Base-by-base conservation (phyloP, 805 yeast genomes). In the Hanseniaspora meyeri region DNA sequence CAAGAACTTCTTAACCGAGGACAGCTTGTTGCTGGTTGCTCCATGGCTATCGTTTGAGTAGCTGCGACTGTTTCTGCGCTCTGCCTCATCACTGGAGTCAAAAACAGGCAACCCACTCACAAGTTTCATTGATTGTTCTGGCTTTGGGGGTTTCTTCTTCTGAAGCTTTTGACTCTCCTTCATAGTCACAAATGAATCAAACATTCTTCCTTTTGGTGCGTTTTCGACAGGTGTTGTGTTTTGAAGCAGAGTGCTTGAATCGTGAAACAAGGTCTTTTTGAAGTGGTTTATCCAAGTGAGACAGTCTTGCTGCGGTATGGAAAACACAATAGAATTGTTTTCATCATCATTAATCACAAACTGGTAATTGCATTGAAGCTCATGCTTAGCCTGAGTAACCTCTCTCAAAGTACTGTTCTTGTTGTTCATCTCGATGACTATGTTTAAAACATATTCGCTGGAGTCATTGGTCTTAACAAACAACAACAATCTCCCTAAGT, bases 401-500 rank as follows among this genome's bases (percentile, higher is more conserved):
- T 85, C 91, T 62, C 79, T 82, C 61, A 85, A 73, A 52, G 70
- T 76, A 17, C 80, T 70, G 14, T 78, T 77, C 0, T 79, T 72
- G 61, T 76, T 77, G 5, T 75, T 71, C 43, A 84, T 66, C 60
- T 74, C 75, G 38, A 85, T 73, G 57, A 83, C 88, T 17, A 76
- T 71, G 17, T 75, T 70, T 46, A 82, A 63, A 57, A 77, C 77
- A 38, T 72, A 73, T 8, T 69, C 24, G 19, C 71, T 20, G 70
- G 68, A 10, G 66, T 68, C 31, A 11, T 68, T 57, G 24, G 62
- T 62, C 61, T 70, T 68, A 0, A 62, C 65, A 59, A 85, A 79
- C 1, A 84, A 63, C 58, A 85, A 66, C 0, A 78, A 80, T 49
- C 90, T 71, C 1, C 89, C 91, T 63, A 75, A 75, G 0, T 80